Percentiles rank a stretch among this genome's conserved stretches.
These are phyloP conservation scores for Teunomyces barrocoloradensis DNA, from an alignment of 805 yeast genomes.

Conservation along the genomic window DNA sequence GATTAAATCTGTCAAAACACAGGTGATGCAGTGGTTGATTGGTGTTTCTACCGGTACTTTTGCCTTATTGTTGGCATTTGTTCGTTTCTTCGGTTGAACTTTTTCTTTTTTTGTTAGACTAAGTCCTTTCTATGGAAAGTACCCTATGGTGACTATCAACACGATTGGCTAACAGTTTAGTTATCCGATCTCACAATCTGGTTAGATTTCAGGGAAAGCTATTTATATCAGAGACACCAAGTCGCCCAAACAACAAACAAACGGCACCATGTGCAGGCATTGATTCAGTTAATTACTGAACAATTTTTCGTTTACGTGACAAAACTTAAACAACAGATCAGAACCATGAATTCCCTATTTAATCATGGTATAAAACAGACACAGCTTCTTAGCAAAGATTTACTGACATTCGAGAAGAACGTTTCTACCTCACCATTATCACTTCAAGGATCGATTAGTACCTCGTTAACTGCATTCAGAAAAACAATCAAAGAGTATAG, in stretches of 20 bases:
- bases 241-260: neutral
- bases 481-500: constrained; percentile 74
- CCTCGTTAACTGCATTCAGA: constrained; percentile 69
- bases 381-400: constrained; percentile 65
- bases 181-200: neutral
- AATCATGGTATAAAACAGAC: constrained; percentile 90
- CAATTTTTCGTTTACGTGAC: constrained; percentile 4
- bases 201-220: neutral
- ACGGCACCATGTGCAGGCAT: neutral
- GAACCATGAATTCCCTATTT: constrained; percentile 68
- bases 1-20: constrained; percentile 92
- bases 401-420: constrained; percentile 62
- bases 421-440: constrained; percentile 72
- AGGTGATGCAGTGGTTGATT: constrained; percentile 96
- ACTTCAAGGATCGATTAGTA: constrained; percentile 73
- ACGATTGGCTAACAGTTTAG: too few relatives aligned
- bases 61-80: constrained; percentile 89
- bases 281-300: neutral
- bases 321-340: neutral
- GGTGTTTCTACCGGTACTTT: constrained; percentile 99
- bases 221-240: neutral
- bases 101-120: neutral
- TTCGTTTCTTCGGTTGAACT: constrained; percentile 66
- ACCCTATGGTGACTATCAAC: too few relatives aligned
- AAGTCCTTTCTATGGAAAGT: too few relatives aligned